phyloP scores from a whole-genome alignment of 2,329 filamentous ascomycete species.

The Fusarium sterilihyphosum region DNA sequence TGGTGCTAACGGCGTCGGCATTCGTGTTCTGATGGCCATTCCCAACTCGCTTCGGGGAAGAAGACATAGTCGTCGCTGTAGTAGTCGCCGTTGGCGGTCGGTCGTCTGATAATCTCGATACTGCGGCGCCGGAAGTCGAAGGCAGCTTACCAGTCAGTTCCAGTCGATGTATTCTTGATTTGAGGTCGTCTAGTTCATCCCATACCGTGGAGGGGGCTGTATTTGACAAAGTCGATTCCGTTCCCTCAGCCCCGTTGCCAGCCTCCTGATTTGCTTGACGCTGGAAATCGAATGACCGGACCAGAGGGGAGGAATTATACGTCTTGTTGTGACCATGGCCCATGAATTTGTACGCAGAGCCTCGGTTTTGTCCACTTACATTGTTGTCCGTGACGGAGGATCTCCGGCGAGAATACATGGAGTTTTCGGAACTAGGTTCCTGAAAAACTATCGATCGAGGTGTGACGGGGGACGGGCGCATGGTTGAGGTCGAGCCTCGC shows the following conservation, averaged over 20 bases:
- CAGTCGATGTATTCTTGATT: conserved; percentile 89
- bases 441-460: conserved; percentile 60
- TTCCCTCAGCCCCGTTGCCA: conserved; percentile 67
- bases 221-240: conserved; percentile 88
- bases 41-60: conserved; percentile 78
- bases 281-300: conserved; percentile 52
- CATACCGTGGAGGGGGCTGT: conserved; percentile 93
- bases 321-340: conserved; percentile 45
- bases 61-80: conserved; percentile 88
- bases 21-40: conserved; percentile 34
- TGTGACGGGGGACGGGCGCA: conserved; percentile 58
- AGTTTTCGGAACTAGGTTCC: conserved; percentile 50
- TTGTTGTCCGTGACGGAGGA: conserved; percentile 62
- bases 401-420: conserved; percentile 47
- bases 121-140: conserved; percentile 81
- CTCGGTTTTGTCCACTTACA: conserved; percentile 52
- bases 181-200: conserved; percentile 96
- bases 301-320: conserved; percentile 70
- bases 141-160: conserved; percentile 91
- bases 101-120: conserved; percentile 79
- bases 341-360: conserved; percentile 54
- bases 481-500: conserved; percentile 45
- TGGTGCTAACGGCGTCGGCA: conserved; percentile 53
- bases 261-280: conserved; percentile 43
- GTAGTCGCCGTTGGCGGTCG: conserved; percentile 91